Base-by-base conservation (phyloP, 2,329 filamentous ascomycete species). In the Calycina herbarum region DNA sequence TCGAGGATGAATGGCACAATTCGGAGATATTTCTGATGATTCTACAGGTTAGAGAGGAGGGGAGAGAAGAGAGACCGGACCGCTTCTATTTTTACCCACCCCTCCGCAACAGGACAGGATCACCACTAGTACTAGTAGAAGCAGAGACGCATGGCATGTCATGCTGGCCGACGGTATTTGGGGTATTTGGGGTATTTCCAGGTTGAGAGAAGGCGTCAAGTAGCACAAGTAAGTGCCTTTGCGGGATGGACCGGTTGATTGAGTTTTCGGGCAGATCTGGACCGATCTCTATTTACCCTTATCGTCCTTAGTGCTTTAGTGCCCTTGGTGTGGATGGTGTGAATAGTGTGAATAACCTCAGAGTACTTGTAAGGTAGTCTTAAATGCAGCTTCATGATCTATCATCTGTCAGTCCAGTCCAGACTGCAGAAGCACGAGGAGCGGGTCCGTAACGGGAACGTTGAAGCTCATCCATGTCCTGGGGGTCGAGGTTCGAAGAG, bases 401-500 rank as follows among this genome's bases (percentile, higher is more conserved):
- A 24, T 51, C 45, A 51, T 20, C 42, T 48, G 42, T 38, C 35
- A 38, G 35, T 38, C 10, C 35, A 38, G 35, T 35, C 33, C 33
- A 35, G 33, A 5, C 33, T 5, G 6, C 33, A 35, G 20, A 45
- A 51, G n/a, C 45, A 24, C 45, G 45, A 51, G 45, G 45, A 51
- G 45, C 45, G 45, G 45, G 45, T 48, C 45, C 45, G n/a, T 48
- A 48, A 48, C 45, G 45, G 45, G 45, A 48, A 20, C n/a, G 45
- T 48, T 48, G 45, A 24, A 51, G 45, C 45, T 24, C 45, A 27
- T 27, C 45, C 45, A 51, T 51, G 45, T 13, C 11, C 57, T 56
- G 57, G 45, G 45, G 31, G 31, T 6, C 4, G 24, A 45, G 57
- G 27, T 31, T 33, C 24, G 42, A 60, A 59, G 64, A 61, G 63